A percentile compares a stretch with the other conserved stretches of the same genome.
These are phyloP conservation scores for Amylocystis lapponica DNA, from an alignment of 768 basidiomycete species.

Conservation along the genomic window DNA sequence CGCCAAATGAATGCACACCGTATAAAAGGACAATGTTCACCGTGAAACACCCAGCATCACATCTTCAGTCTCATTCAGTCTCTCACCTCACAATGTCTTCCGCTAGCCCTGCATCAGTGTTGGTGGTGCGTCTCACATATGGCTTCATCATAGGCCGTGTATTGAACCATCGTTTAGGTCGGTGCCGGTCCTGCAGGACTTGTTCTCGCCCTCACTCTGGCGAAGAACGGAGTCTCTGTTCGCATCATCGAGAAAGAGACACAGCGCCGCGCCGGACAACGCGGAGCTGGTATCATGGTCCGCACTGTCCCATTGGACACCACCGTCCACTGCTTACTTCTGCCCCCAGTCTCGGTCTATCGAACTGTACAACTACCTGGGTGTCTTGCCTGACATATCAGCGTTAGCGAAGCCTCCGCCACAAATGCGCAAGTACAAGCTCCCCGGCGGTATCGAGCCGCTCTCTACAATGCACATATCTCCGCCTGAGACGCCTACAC, in stretches of 20 bases:
- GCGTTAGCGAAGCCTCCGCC: conserved; percentile 1
- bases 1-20: too few relatives aligned
- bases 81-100: too few relatives aligned
- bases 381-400: conserved; percentile 12
- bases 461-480: neutral
- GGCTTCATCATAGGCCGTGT: too few relatives aligned
- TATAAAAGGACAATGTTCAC: too few relatives aligned
- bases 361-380: conserved; percentile 16
- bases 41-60: too few relatives aligned
- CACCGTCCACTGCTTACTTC: neutral
- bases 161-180: conserved; percentile 9
- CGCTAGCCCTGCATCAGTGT: too few relatives aligned
- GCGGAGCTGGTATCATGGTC: conserved; percentile 25
- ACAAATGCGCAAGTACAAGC: conserved; percentile 11
- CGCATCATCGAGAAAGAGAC: conserved; percentile 17
- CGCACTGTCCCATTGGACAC: neutral
- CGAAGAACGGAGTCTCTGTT: conserved; percentile 15
- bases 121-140: too few relatives aligned
- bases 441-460: conserved; percentile 12
- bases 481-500: conserved; percentile 2
- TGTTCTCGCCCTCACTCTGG: conserved; percentile 11
- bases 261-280: conserved; percentile 15
- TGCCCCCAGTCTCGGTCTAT: conserved; percentile 14
- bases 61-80: too few relatives aligned
- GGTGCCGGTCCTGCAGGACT: conserved; percentile 19